A percentile compares a stretch with the other conserved stretches of the same genome.
phyloP scores from a whole-genome alignment of 129 eudicot genomes.

The Chrysanthemum seticuspe region DNA sequence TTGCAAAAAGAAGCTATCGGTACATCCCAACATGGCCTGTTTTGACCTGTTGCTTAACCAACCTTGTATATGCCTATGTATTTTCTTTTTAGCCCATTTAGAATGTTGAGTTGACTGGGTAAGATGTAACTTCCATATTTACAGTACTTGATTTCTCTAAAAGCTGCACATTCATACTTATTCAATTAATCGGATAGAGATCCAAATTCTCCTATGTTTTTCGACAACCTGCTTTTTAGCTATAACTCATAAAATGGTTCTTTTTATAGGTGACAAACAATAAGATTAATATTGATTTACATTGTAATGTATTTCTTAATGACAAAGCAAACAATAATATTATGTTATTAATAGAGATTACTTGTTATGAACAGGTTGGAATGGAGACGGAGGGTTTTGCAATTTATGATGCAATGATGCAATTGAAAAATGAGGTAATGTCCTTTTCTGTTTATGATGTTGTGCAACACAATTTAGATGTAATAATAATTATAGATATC shows the following conservation, averaged over 20 bases:
- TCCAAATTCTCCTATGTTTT: not conserved
- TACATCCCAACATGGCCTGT: too few species aligned
- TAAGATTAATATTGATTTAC: not conserved
- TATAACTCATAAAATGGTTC: not conserved
- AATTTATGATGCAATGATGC: conserved; percentile 91
- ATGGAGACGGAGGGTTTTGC: conserved; percentile 88
- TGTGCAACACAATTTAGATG: too few species aligned
- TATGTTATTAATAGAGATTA: not conserved
- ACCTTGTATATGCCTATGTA: too few species aligned
- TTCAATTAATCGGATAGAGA: not conserved
- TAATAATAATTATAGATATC: too few species aligned
- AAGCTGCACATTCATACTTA: too few species aligned
- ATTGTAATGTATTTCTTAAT: not conserved
- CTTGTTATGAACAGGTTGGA: conserved; percentile 52
- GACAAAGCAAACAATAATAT: not conserved
- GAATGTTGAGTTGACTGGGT: too few species aligned
- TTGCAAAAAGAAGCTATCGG: too few species aligned
- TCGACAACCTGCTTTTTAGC: not conserved
- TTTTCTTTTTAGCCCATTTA: not conserved
- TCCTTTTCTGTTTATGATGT: not conserved
- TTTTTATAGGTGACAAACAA: not conserved
- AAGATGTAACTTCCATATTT: not conserved
- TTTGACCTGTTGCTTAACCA: too few species aligned
- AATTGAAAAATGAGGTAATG: conserved; percentile 59
- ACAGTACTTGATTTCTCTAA: too few species aligned